Conservation (phyloP, 179 eudicot species). For the Carnegiea gigantea region DNA sequence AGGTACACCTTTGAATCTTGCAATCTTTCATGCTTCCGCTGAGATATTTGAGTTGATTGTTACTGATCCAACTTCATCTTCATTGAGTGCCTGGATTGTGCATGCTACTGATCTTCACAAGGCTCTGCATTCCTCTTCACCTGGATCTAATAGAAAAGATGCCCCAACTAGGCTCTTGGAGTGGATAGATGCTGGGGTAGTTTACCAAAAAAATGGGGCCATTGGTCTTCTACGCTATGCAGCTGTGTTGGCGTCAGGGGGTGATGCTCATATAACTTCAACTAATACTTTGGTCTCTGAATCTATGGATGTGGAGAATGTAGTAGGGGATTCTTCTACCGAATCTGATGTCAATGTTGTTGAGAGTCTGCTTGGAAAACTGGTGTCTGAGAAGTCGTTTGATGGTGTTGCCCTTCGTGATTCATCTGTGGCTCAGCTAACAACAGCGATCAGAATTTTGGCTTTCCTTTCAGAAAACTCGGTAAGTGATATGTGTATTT, state of each 20-base stretch:
- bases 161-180: conserved; percentile 95
- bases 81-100: conserved; percentile 85
- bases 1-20: conserved; percentile 90
- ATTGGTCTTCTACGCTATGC: conserved; percentile 86
- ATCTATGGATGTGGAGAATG: conserved; percentile 75
- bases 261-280: conserved; percentile 91
- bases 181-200: conserved; percentile 95
- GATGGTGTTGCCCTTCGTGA: conserved; percentile 85
- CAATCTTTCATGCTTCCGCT: conserved; percentile 91
- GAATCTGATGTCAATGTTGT: conserved; percentile 74
- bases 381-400: conserved; percentile 76
- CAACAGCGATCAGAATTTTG: conserved; percentile 87
- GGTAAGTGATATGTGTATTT: conserved; percentile 43
- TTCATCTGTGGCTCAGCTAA: conserved; percentile 87
- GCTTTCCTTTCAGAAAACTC: conserved; percentile 81
- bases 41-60: conserved; percentile 94
- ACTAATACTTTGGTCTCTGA: conserved; percentile 80
- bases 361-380: conserved; percentile 87
- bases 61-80: conserved; percentile 74
- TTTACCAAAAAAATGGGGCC: conserved; percentile 88
- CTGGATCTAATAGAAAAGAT: conserved; percentile 95
- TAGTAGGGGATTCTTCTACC: conserved; percentile 58
- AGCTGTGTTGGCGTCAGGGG: conserved; percentile 92
- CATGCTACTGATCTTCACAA: conserved; percentile 81
- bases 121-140: conserved; percentile 88